Evolutionary conservation across 768 basidiomycete species (phyloP), one percentile per base, ranked within the genome.

Genomic region (Dendrothele bispora): DNA sequence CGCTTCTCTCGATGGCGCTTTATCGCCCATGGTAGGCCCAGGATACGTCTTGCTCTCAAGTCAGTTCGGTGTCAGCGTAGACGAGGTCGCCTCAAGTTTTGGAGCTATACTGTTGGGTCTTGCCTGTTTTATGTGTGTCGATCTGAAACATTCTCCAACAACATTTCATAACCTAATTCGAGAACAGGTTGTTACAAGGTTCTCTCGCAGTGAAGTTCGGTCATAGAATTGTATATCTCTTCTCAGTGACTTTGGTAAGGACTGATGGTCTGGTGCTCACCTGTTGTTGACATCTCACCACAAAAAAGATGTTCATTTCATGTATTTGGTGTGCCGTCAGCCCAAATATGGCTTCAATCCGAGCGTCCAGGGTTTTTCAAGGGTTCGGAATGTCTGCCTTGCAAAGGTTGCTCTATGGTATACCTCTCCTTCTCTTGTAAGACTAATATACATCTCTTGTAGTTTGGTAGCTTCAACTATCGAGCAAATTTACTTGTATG

Each of bases 311-410:
- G 70, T 73, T 75, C 52, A 58, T 72, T 15, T 66, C 68, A 7
- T 72, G 72, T 42, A 72, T 74, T 34, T 74, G 74, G 73, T 70
- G 66, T 49, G 74, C 71, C 7, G 59, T 66, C 7, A 71, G 71
- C 48, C 72, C 73, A 15, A 69, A 62, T 22, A 62, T 75, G 27
- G 51, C 65, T 1, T 74, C 72, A 2, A 72, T 77, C 36, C 61
- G 62, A 17, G 72, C 69, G 3, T 69, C 73, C 7, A 64, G 74
- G 15, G 62, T 71, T 10, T 75, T 75, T 55, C 73, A 75, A 56
- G 74, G 74, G 4, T 69, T 73, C 54, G 73, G 72, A 26, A 73
- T 72, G 72, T 72, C 70, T 1, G 68, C 68, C 7, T 45, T 71
- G 43, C 71, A 73, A 57, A 70, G 70, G 72, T 70, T 28, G 4